A percentile compares a stretch with the other conserved stretches of the same genome.
These are phyloP conservation scores for Metschnikowia anglica DNA, from an alignment of 805 yeast species.

Conservation along the genomic window DNA sequence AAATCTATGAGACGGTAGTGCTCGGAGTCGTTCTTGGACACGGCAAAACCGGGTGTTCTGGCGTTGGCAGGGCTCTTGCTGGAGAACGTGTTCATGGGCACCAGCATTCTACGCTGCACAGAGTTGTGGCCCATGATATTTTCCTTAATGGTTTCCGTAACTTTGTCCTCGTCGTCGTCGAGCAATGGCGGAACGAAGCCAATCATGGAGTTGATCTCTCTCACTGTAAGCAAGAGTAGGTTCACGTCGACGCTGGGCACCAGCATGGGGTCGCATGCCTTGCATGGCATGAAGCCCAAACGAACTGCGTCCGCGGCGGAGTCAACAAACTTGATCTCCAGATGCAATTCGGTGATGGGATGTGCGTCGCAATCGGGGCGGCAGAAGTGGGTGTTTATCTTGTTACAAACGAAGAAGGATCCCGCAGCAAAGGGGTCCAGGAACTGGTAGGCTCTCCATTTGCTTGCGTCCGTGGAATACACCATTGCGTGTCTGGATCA, in stretches of 20 bases:
- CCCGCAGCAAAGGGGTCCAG: constrained; percentile 66
- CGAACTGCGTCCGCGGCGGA: constrained; percentile 41
- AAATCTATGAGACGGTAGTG: constrained; percentile 68
- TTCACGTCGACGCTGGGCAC: constrained; percentile 47
- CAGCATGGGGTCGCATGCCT: constrained; percentile 52
- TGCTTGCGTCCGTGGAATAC: constrained; percentile 45
- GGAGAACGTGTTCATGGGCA: constrained; percentile 30
- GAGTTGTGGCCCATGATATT: constrained; percentile 30
- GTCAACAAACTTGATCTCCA: constrained; percentile 48
- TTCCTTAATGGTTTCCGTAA: constrained; percentile 37
- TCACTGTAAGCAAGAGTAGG: constrained; percentile 50
- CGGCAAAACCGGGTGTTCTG: constrained; percentile 16
- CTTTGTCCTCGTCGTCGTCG: constrained; percentile 44
- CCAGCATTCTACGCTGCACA: constrained; percentile 26
- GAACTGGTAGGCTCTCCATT: constrained; percentile 65
- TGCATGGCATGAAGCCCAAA: constrained; percentile 52
- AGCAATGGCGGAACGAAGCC: constrained; percentile 56
- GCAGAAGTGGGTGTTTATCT: constrained; percentile 46
- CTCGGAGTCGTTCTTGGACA: constrained; percentile 62
- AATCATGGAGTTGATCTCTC: constrained; percentile 52
- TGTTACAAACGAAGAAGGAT: constrained; percentile 53
- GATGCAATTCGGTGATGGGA: constrained; percentile 41
- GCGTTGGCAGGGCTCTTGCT: constrained; percentile 1
- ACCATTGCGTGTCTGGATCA: constrained; percentile 27
- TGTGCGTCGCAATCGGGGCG: constrained; percentile 67